phyloP scores from a whole-genome alignment of 2,329 filamentous ascomycete species.

The Thyridium curvatum region DNA sequence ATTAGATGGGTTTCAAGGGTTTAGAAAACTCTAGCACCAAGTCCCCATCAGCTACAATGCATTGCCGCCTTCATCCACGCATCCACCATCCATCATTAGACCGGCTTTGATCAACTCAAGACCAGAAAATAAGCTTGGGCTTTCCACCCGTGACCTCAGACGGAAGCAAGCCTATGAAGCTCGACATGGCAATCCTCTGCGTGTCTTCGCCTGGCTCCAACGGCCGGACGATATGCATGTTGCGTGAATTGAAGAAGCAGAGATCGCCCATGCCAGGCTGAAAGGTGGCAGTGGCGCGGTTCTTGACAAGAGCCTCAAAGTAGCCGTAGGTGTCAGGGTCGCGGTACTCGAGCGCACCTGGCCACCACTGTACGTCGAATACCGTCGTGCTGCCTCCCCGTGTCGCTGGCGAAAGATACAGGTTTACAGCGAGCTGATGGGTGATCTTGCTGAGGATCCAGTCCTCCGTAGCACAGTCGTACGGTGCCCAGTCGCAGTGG shows the following conservation, averaged over 20 bases:
- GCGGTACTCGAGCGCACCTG: neutral
- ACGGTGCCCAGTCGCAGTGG: neutral
- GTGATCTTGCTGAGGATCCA: neutral
- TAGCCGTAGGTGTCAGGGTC: neutral
- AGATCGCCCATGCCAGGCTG: neutral
- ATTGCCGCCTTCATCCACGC: too few species aligned
- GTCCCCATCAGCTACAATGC: too few species aligned
- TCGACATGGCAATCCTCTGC: neutral
- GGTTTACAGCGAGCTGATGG: neutral
- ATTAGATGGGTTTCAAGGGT: too few species aligned
- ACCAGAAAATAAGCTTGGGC: slow-evolving; percentile 1
- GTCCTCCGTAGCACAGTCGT: neutral
- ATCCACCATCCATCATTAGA: too few species aligned
- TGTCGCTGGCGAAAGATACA: neutral
- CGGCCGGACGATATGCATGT: neutral
- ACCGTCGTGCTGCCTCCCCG: neutral
- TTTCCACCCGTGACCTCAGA: neutral
- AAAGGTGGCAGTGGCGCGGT: neutral
- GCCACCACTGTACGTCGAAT: neutral
- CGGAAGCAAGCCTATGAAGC: neutral
- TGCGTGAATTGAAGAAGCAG: neutral
- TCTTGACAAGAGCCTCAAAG: neutral
- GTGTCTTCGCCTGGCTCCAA: neutral
- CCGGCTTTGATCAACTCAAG: too few species aligned
- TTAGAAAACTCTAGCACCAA: too few species aligned